Evolutionary conservation across 108 stramenopile species (phyloP).

Genomic region (Aurantiochytrium sp.): DNA sequence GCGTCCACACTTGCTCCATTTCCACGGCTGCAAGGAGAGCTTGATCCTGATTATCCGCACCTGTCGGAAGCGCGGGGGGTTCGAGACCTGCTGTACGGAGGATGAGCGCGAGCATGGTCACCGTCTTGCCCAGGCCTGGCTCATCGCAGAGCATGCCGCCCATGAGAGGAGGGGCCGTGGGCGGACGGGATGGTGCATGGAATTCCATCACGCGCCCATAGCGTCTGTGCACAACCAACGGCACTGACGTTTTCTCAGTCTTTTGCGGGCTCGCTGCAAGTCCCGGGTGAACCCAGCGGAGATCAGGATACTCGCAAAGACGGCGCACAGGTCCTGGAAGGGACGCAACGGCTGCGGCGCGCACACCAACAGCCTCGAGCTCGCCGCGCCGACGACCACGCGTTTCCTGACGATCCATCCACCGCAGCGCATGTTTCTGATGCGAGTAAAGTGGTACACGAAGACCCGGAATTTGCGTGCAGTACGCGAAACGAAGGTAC

Average conservation of each 20-base stretch:
- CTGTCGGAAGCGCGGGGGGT: not conserved
- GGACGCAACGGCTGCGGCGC: not conserved
- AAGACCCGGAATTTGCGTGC: not conserved
- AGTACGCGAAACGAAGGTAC: not conserved
- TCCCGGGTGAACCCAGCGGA: not conserved
- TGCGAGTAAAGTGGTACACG: not conserved
- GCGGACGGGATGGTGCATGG: not conserved
- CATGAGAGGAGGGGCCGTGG: not conserved
- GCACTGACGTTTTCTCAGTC: not conserved
- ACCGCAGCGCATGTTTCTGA: not conserved
- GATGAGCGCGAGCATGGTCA: conserved; percentile 44
- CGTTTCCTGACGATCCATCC: not conserved
- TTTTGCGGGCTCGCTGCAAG: not conserved
- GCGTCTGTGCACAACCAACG: not conserved
- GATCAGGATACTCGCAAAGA: not conserved
- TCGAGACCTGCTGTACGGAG: conserved; percentile 22
- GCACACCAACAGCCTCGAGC: not conserved
- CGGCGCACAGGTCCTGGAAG: not conserved
- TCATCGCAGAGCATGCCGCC: conserved; percentile 53
- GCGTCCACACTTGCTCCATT: not conserved
- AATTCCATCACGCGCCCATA: not conserved
- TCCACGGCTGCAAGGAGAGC: not conserved
- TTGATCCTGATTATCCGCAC: not conserved
- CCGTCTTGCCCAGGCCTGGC: conserved; percentile 57
- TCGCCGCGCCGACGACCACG: not conserved